Evolutionary conservation across 2,329 filamentous ascomycete genomes (phyloP).

Genomic region (Calonectria ilicicola): DNA sequence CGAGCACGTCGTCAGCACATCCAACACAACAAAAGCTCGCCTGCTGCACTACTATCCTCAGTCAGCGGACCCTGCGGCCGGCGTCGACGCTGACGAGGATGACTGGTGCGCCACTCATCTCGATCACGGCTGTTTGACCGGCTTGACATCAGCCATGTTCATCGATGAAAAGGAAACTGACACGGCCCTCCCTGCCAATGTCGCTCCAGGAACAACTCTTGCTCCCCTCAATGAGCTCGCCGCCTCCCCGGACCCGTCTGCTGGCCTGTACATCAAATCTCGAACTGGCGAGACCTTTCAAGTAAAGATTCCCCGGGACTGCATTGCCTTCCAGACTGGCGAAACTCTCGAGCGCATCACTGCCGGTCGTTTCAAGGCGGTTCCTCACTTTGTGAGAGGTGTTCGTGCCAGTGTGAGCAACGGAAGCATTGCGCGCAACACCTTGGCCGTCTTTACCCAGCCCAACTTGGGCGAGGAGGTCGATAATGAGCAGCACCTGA

Average conservation of each 20-base stretch:
- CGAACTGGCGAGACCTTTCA: slow-evolving; percentile 86
- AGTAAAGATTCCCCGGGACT: slow-evolving; percentile 90
- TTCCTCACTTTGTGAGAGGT: slow-evolving; percentile 94
- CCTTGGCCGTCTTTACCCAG: slow-evolving; percentile 96
- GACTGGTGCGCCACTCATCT: slow-evolving; percentile 95
- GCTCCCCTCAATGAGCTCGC: slow-evolving; percentile 77
- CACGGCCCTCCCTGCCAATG: slow-evolving; percentile 47
- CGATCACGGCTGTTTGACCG: slow-evolving; percentile 94
- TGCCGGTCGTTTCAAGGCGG: slow-evolving; percentile 89
- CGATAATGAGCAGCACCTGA: slow-evolving; percentile 73
- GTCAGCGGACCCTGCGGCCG: slow-evolving; percentile 51
- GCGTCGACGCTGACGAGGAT: slow-evolving; percentile 69
- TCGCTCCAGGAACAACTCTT: slow-evolving; percentile 43
- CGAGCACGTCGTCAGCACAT: slow-evolving; percentile 86
- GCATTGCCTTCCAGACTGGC: slow-evolving; percentile 95
- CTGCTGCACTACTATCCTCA: slow-evolving; percentile 93
- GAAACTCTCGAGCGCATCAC: slow-evolving; percentile 94
- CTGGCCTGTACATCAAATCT: slow-evolving; percentile 94
- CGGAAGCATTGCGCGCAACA: slow-evolving; percentile 80
- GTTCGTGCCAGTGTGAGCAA: slow-evolving; percentile 67
- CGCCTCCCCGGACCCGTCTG: slow-evolving; percentile 82
- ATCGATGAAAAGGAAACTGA: slow-evolving; percentile 76
- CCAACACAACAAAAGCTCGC: slow-evolving; percentile 89
- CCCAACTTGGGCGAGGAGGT: slow-evolving; percentile 88
- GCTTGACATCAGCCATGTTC: slow-evolving; percentile 96